These are phyloP conservation scores for Euphorbia corollata DNA, from an alignment of 441 rosid genomes.

Conservation along the genomic window DNA sequence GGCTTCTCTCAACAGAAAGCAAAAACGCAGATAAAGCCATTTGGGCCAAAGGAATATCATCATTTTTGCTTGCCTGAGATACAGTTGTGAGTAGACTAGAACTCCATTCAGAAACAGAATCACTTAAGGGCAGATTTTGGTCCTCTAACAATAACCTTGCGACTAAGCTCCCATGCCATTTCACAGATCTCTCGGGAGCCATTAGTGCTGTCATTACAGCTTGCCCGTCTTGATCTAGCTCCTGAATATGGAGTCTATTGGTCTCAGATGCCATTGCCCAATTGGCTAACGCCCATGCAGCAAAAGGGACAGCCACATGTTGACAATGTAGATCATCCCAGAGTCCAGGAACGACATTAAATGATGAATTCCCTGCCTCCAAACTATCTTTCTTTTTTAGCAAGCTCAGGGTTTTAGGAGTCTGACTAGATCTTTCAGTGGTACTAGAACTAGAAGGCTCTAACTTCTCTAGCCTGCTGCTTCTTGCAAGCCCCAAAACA, in stretches of 20 bases:
- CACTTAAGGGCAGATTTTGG: conserved; percentile 63
- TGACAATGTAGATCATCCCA: conserved; percentile 98
- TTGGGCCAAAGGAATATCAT: conserved; percentile 69
- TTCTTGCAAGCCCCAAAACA: conserved; percentile 72
- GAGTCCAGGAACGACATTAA: conserved; percentile 87
- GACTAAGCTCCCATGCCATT: conserved; percentile 97
- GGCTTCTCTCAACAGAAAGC: conserved; percentile 76
- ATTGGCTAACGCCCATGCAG: conserved; percentile 94
- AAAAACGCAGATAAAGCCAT: conserved; percentile 80
- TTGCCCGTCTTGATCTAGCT: conserved; percentile 78
- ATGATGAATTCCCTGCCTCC: conserved; percentile 33
- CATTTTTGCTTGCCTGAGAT: conserved; percentile 72
- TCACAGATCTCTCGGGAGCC: conserved; percentile 97
- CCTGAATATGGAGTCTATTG: conserved; percentile 78
- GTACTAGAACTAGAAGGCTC: conserved; percentile 34
- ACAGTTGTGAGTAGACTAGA: conserved; percentile 77
- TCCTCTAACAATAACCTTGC: conserved; percentile 82
- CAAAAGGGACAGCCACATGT: conserved; percentile 97
- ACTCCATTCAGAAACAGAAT: conserved; percentile 88
- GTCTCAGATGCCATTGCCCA: conserved; percentile 91
- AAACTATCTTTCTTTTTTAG: conserved; percentile 49
- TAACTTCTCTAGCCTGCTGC: conserved; percentile 40
- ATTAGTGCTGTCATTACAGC: conserved; percentile 81
- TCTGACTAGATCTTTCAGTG: conserved; percentile 23
- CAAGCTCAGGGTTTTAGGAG: conserved; percentile 42